Evolutionary conservation across 2,329 filamentous ascomycete species (phyloP), one percentile per base, ranked within the genome.

Genomic region (Tympanopsis confertula): DNA sequence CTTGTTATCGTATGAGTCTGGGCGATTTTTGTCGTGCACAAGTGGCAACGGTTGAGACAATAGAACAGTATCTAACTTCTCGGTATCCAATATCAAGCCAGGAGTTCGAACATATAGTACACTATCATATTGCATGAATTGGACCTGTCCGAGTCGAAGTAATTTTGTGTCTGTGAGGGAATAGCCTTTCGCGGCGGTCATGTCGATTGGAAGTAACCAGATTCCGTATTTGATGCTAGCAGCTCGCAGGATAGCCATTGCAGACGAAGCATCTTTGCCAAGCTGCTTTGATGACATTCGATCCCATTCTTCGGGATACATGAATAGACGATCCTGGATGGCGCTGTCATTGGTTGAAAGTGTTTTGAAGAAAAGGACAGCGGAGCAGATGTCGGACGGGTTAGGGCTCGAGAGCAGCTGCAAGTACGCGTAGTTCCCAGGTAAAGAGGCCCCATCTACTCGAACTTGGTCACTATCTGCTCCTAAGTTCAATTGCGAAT

Each of bases 261-360:
- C 58, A 13, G 46, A 47, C 2, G 50, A 43, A 35, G 59, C 47
- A 2, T 48, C 44, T 20, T 51, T 46, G 0, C 52, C 45, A 4
- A 49, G 46, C 17, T 44, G 41, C 46, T 49, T 51, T 2, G 39
- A 36, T 3, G 24, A 37, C 7, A 39, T 38, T 5, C 37, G 38
- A 38, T 66, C 62, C 62, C 62, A 65, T 42, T 61, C 57, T 39
- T 56, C 49, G 5, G 63, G 63, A 43, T 66, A 66, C 44, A 66
- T 56, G 35, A 65, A 58, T n/a, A 66, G 47, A 10, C 59, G 57
- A 26, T 63, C 60, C 26, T 59, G 52, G 18, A 57, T 39, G 13
- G 44, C 50, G 4, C 53, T 55, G 38, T 47, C 47, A 20, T 59
- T 56, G 19, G 49, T 51, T 1, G 53, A 42, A 24, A 65, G 48